Evolutionary conservation across 768 basidiomycete genomes (phyloP), one percentile per base, ranked within the genome.

Genomic region (Tubosaeta brunneosetosa): DNA sequence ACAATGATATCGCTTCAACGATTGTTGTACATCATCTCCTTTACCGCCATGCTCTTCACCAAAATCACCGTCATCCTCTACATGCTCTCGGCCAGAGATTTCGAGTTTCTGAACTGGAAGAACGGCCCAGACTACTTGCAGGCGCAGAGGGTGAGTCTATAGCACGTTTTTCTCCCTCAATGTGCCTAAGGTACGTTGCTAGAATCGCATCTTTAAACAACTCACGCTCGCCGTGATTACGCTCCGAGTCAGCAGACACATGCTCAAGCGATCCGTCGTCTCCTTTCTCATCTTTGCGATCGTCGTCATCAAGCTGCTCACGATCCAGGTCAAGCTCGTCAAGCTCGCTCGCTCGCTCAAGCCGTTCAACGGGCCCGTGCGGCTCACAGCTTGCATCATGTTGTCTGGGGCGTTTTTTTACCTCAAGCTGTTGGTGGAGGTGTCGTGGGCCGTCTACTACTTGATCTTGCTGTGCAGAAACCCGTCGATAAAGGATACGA

Each of bases 261-360:
- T 67, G 58, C 47, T 66, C 49, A 68, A 60, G 51, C 66, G 61
- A 49, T 67, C 66, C 48, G 55, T 67, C 34, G 50, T 66, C 40
- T 56, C 61, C 34, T 64, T 66, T 47, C 53, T 66, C 58, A 61
- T 66, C 55, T 66, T 68, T 33, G 50, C 66, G 46, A 64, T 66
- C 61, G 54, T 66, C 54, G 55, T 60, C 55, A 51, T 66, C 61
- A 68, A 68, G 51, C 11, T 68, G 38, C 52, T 68, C 17, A 53
- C 61, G 46, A 51, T 66, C 48, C 65, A 67, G 6, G 56, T 67
- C 53, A 67, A 63, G 34, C 66, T 66, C 29, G 56, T 67, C 55
- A 67, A 61, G 25, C 59, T 63, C 1, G 59, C 55, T 14, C 65
- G 66, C 10, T 55, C 66, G 1, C 66, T 67, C 5, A 56, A 51